phyloP scores from a whole-genome alignment of 2,329 filamentous ascomycete genomes.

The Fusarium subtropicale region DNA sequence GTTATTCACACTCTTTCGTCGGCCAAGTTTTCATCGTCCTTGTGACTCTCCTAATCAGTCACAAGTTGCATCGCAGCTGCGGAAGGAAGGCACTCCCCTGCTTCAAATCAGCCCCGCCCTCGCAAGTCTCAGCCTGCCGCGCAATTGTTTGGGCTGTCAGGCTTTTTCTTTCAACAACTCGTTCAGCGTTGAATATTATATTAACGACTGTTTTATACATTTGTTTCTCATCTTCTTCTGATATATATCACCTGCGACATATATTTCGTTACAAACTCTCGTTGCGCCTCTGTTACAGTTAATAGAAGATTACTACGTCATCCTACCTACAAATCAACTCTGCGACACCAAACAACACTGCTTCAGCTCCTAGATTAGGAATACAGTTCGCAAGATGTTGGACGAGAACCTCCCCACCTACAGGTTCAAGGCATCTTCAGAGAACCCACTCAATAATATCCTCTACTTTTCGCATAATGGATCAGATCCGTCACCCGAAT shows the following conservation, averaged over 20 bases:
- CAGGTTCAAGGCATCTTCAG: slow-evolving; percentile 63
- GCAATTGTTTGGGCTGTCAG: slow-evolving; percentile 26
- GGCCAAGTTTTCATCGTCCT: slow-evolving; percentile 12
- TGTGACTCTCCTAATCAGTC: slow-evolving; percentile 25
- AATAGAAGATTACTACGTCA: slow-evolving; percentile 23
- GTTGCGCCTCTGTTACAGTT: slow-evolving; percentile 4
- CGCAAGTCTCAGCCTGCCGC: slow-evolving; percentile 33
- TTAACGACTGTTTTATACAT: slow-evolving; percentile 1
- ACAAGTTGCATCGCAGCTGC: slow-evolving; percentile 11
- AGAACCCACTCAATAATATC: slow-evolving; percentile 66
- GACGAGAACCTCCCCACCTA: slow-evolving; percentile 92
- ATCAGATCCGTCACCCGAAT: slow-evolving; percentile 81
- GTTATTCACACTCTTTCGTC: not conserved
- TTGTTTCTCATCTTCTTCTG: not conserved
- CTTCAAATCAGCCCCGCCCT: slow-evolving; percentile 23
- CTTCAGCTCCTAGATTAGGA: not conserved
- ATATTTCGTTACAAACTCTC: not conserved
- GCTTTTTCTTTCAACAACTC: slow-evolving; percentile 17
- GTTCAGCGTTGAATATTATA: not conserved
- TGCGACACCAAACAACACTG: slow-evolving; percentile 16
- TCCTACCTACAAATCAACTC: slow-evolving; percentile 7
- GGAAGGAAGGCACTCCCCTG: slow-evolving; percentile 10
- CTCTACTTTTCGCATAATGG: slow-evolving; percentile 77
- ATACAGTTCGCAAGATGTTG: slow-evolving; percentile 69
- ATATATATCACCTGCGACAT: not conserved